A percentile compares a stretch with the other conserved stretches of the same genome.
Evolutionary conservation across 2,329 filamentous ascomycete genomes (phyloP).

Genomic region (Sporothrix pallida): DNA sequence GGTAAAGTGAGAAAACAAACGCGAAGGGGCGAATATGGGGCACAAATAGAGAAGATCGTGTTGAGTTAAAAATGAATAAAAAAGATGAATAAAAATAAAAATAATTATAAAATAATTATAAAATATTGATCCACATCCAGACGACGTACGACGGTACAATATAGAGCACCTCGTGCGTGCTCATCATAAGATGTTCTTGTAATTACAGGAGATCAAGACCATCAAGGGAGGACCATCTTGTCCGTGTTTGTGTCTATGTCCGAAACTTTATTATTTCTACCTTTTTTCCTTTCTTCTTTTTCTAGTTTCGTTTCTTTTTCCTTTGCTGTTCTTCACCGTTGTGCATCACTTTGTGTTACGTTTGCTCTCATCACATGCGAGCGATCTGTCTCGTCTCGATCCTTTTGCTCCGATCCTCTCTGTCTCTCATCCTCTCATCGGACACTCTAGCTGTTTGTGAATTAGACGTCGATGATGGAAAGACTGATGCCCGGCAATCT

Average conservation of each 20-base stretch:
- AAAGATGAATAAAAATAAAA: not conserved
- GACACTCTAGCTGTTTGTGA: slow-evolving; percentile 2
- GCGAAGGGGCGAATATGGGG: too few relatives aligned
- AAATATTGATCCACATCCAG: not conserved
- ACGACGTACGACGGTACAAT: not conserved
- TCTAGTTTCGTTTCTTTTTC: not conserved
- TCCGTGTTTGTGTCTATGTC: not conserved
- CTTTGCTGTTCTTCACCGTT: not conserved
- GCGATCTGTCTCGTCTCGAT: not conserved
- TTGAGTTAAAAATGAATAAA: too few relatives aligned
- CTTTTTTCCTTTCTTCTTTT: not conserved
- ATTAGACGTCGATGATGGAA: not conserved
- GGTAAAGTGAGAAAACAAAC: not conserved
- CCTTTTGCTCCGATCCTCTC: too few relatives aligned
- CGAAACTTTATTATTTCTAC: not conserved
- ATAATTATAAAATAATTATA: not conserved
- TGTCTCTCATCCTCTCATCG: not conserved
- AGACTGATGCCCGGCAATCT: not conserved
- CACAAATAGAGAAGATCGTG: too few relatives aligned
- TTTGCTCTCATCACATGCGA: not conserved
- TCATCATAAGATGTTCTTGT: too few relatives aligned
- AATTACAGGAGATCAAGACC: not conserved
- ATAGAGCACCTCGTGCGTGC: not conserved
- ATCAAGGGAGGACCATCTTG: slow-evolving; percentile 10
- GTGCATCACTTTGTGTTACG: not conserved